phyloP scores from a whole-genome alignment of 305 asterid genomes.

The Andrographis paniculata region DNA sequence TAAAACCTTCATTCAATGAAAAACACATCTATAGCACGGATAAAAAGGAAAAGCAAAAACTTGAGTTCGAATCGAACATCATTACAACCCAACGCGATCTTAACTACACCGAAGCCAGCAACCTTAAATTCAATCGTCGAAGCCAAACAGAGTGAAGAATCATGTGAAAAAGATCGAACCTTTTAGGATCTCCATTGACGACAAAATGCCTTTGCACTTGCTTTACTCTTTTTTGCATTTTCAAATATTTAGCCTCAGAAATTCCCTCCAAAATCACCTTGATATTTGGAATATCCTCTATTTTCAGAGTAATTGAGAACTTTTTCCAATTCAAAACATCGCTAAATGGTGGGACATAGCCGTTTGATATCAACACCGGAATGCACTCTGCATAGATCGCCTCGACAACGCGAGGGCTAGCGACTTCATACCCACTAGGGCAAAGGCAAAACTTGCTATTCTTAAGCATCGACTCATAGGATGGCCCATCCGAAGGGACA shows the following conservation, averaged over 20 bases:
- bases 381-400: slow-evolving; percentile 59
- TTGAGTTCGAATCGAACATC: too few species aligned
- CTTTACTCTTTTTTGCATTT: slow-evolving; percentile 37
- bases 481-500: slow-evolving; percentile 22
- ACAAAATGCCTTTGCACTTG: slow-evolving; percentile 58
- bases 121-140: slow-evolving; percentile 50
- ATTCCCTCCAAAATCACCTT: slow-evolving; percentile 40
- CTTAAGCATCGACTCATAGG: slow-evolving; percentile 38
- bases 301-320: slow-evolving; percentile 31
- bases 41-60: too few species aligned
- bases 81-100: not conserved
- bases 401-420: slow-evolving; percentile 65
- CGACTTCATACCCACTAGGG: slow-evolving; percentile 71
- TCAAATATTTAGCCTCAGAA: slow-evolving; percentile 39
- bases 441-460: slow-evolving; percentile 52
- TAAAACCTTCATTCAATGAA: too few species aligned
- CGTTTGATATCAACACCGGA: slow-evolving; percentile 46
- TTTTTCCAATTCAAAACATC: slow-evolving; percentile 58
- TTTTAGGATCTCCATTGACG: slow-evolving; percentile 42
- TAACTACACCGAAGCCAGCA: slow-evolving; percentile 18
- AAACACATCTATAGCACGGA: too few species aligned
- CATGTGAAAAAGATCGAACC: slow-evolving; percentile 69
- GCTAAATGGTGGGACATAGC: slow-evolving; percentile 52
- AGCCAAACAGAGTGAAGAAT: slow-evolving; percentile 67
- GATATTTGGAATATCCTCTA: slow-evolving; percentile 40